These are phyloP conservation scores for Lachnellula arida DNA, from an alignment of 2,329 filamentous ascomycete genomes.

Conservation along the genomic window DNA sequence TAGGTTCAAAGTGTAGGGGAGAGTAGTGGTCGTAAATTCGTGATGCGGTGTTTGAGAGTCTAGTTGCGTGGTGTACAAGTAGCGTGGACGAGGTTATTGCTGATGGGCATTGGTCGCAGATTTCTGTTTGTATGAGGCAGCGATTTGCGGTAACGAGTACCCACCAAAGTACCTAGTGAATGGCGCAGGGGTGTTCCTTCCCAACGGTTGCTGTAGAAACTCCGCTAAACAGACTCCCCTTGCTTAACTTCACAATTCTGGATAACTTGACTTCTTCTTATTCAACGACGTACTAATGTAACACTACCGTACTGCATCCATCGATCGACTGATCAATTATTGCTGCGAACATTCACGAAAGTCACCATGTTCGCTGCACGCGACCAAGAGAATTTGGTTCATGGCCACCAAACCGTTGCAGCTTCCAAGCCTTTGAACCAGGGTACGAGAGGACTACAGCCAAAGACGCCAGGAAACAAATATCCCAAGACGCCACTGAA, in stretches of 20 bases:
- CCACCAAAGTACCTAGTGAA: no score
- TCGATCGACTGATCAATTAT: slow-evolving; percentile 3
- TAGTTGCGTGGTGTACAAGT: neutral
- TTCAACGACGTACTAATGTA: slow-evolving; percentile 3
- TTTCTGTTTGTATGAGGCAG: no score
- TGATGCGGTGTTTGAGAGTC: slow-evolving; percentile 3
- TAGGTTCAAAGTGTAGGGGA: slow-evolving; percentile 2
- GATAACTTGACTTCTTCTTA: neutral
- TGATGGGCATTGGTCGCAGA: neutral
- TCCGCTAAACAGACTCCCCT: neutral
- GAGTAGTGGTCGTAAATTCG: neutral
- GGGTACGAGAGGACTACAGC: slow-evolving; percentile 52
- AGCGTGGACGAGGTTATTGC: neutral
- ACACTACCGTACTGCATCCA: neutral
- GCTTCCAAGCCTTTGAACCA: slow-evolving; percentile 70
- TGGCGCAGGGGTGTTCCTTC: no score
- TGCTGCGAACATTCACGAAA: slow-evolving; percentile 25
- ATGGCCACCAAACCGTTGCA: slow-evolving; percentile 66
- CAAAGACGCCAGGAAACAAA: slow-evolving; percentile 75
- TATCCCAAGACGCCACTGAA: slow-evolving; percentile 80
- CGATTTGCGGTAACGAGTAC: no score
- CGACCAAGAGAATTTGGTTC: slow-evolving; percentile 85
- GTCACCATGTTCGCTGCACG: slow-evolving; percentile 65
- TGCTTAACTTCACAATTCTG: no score
- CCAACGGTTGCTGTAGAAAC: neutral